Conservation (phyloP, 345 rosid species). For the Eucalyptus cloeziana region DNA sequence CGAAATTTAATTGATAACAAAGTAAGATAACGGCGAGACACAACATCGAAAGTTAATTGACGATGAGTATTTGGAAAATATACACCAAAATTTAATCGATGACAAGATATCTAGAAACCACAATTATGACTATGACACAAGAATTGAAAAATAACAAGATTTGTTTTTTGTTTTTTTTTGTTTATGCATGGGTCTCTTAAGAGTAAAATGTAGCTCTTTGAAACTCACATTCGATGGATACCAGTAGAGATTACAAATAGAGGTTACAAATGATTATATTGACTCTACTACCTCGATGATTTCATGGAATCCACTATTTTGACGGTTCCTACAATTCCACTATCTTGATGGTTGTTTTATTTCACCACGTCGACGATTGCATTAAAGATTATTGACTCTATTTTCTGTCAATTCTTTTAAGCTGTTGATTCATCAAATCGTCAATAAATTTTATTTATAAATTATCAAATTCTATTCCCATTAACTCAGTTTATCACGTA, state of each 20-base stretch:
- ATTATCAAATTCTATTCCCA: neutral
- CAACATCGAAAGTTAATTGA: neutral
- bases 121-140: neutral
- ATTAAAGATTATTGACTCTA: fast-evolving
- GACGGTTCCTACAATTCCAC: fast-evolving
- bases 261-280: neutral
- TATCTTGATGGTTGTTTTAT: neutral
- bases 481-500: fast-evolving
- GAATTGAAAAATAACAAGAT: neutral
- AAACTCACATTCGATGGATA: neutral
- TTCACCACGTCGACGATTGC: too few relatives aligned
- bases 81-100: neutral
- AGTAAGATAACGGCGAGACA: fast-evolving
- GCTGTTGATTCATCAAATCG: fast-evolving
- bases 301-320: neutral
- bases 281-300: fast-evolving
- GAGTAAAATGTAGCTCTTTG: neutral
- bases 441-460: neutral
- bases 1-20: neutral
- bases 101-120: neutral
- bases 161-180: neutral
- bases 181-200: neutral
- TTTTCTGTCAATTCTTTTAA: too few relatives aligned
- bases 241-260: neutral
- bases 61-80: fast-evolving